A percentile compares a stretch with the other conserved stretches of the same genome.
These are phyloP conservation scores for Malus sieversii DNA, from an alignment of 306 rosid species.

Conservation along the genomic window DNA sequence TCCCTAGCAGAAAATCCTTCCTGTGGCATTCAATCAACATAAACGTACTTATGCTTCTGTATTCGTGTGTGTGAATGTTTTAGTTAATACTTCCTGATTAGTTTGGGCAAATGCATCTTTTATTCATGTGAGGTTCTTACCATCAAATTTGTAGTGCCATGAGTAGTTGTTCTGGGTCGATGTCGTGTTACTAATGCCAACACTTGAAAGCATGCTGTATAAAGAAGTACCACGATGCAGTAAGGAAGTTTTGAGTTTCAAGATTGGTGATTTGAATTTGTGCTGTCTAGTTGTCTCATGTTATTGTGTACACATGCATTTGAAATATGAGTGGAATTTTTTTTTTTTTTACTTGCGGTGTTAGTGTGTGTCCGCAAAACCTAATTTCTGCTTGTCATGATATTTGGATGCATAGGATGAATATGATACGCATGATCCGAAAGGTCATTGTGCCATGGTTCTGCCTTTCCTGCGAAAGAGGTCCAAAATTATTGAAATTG, in stretches of 20 bases:
- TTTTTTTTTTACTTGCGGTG: background rate
- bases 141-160: background rate
- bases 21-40: background rate
- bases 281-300: background rate
- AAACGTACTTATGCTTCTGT: background rate
- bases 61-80: background rate
- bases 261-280: background rate
- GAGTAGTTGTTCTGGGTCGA: background rate
- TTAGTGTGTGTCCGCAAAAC: background rate
- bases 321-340: background rate
- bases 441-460: slow-evolving; percentile 47
- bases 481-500: slow-evolving; percentile 71
- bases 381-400: background rate
- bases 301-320: background rate
- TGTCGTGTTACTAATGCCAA: background rate
- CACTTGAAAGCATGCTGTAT: background rate
- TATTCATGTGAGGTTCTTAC: background rate
- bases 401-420: slow-evolving; percentile 36
- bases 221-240: background rate
- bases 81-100: background rate
- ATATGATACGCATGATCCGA: slow-evolving; percentile 76
- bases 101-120: background rate
- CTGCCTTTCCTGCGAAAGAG: slow-evolving; percentile 75
- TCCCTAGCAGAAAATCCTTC: background rate
- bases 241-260: background rate